Conservation (phyloP, 2,329 filamentous ascomycete genomes). For the Phyllosticta ampelicida region DNA sequence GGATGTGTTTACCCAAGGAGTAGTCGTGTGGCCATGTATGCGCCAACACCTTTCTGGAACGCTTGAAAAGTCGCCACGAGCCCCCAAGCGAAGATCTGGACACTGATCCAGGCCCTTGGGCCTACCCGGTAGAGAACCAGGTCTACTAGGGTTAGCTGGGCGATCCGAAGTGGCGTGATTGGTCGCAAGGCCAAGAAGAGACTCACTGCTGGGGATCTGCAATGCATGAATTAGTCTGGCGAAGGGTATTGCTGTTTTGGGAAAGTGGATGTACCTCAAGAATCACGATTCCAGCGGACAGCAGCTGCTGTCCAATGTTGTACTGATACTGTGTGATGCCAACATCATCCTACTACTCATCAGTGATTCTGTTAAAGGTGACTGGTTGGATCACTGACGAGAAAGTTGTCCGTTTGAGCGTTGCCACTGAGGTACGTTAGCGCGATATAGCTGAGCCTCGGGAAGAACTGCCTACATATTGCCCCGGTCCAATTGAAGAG, state of each 20-base stretch:
- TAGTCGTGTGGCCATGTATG: constrained; percentile 29
- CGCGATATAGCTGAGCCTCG: too few species aligned
- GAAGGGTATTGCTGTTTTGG: background rate
- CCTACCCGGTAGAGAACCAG: constrained; percentile 23
- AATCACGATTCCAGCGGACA: constrained; percentile 24
- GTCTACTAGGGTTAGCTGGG: constrained; percentile 18
- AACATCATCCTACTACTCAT: constrained; percentile 15
- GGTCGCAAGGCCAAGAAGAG: background rate
- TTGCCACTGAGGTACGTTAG: constrained; percentile 5
- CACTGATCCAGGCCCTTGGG: constrained; percentile 29
- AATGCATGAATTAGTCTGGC: constrained; percentile 2
- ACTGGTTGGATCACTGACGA: constrained; percentile 3
- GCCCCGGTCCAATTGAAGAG: constrained; percentile 21
- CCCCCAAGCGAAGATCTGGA: constrained; percentile 29
- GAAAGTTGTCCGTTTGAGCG: constrained; percentile 22
- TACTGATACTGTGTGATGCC: constrained; percentile 22
- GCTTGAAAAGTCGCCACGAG: constrained; percentile 32
- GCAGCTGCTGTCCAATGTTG: constrained; percentile 25
- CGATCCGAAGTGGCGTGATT: constrained; percentile 10
- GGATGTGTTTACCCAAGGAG: constrained; percentile 24
- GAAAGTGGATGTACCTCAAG: constrained; percentile 14
- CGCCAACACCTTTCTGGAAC: constrained; percentile 27
- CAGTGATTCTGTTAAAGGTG: background rate
- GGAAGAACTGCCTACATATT: constrained; percentile 14
- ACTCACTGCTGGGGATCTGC: background rate